Evolutionary conservation across 2,329 filamentous ascomycete genomes (phyloP), one percentile per base, ranked within the genome.

Genomic region (Neonectria magnoliae): DNA sequence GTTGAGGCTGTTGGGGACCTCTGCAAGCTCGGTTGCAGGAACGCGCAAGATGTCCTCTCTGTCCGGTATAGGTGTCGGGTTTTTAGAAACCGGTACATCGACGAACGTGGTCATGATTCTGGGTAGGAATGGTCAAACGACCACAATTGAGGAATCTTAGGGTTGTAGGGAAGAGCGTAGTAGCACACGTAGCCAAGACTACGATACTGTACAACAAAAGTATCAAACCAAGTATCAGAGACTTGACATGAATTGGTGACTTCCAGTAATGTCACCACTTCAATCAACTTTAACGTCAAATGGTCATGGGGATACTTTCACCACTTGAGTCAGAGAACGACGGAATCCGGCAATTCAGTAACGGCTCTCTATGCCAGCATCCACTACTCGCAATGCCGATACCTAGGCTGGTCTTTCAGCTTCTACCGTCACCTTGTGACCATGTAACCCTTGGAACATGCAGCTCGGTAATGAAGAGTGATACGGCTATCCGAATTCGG

Each of bases 21-120:
- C 69, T 9, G 69, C 65, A 3, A 69, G 67, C 42, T 71, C 69
- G 7, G 69, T 71, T 8, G 69, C 62, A 44, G 69, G 67, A 13
- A 59, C 53, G 1, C 38, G 44, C 25, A 57, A 64, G 0, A 60
- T 5, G 10, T 64, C 58, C n/a, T 33, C 65, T 7, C 29, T 9
- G 9, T 33, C 25, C 8, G 53, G 47, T 31, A 56, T 6, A 1
- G 56, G 44, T n/a, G 27, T 38, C 18, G 55, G 57, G 1, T 54
- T 52, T 14, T 63, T 67, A 3, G 52, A 57, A 36, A 63, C 60
- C 6, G 69, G 69, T 1, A 62, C 53, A 29, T 71, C 69, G 11
- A 67, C 48, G 13, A 68, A 67, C 4, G 65, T 62, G 14, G 69
- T 64, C 69, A 71, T 71, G 7, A 25, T 51, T 20, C 11, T 4